These are phyloP conservation scores for Acacia melanoxylon DNA, from an alignment of 306 rosid genomes.

Conservation along the genomic window DNA sequence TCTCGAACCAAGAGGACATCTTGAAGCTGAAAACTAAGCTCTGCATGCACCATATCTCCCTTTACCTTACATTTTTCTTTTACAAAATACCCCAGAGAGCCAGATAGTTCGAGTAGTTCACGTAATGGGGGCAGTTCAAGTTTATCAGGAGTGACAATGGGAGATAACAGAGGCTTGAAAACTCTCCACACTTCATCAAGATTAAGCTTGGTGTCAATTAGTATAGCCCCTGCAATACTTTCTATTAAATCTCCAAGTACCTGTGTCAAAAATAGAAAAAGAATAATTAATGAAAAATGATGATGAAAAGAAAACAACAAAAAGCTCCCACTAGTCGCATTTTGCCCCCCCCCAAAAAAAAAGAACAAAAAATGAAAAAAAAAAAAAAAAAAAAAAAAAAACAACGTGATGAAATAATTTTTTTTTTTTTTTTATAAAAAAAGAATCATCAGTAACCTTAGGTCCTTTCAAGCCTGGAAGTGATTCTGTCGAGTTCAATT, in stretches of 20 bases:
- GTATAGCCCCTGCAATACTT: conserved; percentile 92
- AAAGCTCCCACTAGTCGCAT: background rate
- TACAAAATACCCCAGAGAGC: conserved; percentile 67
- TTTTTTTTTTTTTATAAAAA: too few relatives aligned
- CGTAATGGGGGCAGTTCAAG: conserved; percentile 83
- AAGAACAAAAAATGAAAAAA: background rate
- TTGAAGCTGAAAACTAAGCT: conserved; percentile 69
- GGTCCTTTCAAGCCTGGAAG: conserved; percentile 63
- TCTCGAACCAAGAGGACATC: conserved; percentile 52
- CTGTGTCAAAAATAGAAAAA: conserved; percentile 41
- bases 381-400: background rate
- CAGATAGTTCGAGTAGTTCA: conserved; percentile 68
- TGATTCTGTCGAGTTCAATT: conserved; percentile 37
- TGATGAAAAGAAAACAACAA: conserved; percentile 13
- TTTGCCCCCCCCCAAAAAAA: background rate
- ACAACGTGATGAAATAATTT: background rate
- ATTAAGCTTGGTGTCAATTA: conserved; percentile 78
- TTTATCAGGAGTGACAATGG: conserved; percentile 93
- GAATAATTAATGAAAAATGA: conserved; percentile 18
- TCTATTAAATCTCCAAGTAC: conserved; percentile 94
- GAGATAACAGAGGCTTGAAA: conserved; percentile 78
- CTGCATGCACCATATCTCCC: conserved; percentile 49
- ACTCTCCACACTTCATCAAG: conserved; percentile 76
- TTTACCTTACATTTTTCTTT: conserved; percentile 58
- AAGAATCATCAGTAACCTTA: conserved; percentile 50